These are phyloP conservation scores for Arabidopsis lyrata DNA, from an alignment of 441 rosid genomes.

Conservation along the genomic window DNA sequence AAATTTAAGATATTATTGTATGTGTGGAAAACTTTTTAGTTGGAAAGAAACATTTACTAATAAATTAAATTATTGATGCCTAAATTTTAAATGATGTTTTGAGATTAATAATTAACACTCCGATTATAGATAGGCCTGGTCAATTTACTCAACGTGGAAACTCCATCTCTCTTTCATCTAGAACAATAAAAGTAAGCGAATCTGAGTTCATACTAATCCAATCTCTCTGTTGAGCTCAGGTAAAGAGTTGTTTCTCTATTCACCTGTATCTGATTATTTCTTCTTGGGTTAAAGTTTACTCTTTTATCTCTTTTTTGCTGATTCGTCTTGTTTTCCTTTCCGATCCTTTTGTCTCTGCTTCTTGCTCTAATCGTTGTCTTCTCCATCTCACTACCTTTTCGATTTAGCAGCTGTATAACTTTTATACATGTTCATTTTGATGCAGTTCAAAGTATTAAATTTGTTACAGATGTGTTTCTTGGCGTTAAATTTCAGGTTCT, in stretches of 20 bases:
- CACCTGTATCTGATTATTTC: not conserved
- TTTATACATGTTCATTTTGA: not conserved
- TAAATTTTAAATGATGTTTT: not conserved
- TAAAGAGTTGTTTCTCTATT: not conserved
- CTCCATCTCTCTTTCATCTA: not conserved
- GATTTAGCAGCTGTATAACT: not conserved
- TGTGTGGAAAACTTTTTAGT: too few relatives aligned
- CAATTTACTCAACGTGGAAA: slow-evolving; percentile 1
- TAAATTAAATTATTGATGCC: too few relatives aligned
- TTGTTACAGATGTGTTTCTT: too few relatives aligned
- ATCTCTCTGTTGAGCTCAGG: slow-evolving; percentile 40
- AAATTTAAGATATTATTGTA: too few relatives aligned
- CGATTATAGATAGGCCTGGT: not conserved
- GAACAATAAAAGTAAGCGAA: not conserved
- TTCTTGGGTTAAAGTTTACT: not conserved
- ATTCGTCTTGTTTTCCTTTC: not conserved
- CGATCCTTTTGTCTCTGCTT: slow-evolving; percentile 11
- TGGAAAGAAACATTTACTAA: too few relatives aligned
- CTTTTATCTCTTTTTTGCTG: slow-evolving; percentile 2
- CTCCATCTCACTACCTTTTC: slow-evolving; percentile 2
- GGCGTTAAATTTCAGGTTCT: slow-evolving; percentile 8
- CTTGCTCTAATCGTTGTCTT: slow-evolving; percentile 6
- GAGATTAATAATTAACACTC: not conserved
- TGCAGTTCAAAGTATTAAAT: slow-evolving; percentile 3
- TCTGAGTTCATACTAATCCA: slow-evolving; percentile 37